phyloP scores from a whole-genome alignment of 345 rosid species.

The Dipteronia dyeriana region DNA sequence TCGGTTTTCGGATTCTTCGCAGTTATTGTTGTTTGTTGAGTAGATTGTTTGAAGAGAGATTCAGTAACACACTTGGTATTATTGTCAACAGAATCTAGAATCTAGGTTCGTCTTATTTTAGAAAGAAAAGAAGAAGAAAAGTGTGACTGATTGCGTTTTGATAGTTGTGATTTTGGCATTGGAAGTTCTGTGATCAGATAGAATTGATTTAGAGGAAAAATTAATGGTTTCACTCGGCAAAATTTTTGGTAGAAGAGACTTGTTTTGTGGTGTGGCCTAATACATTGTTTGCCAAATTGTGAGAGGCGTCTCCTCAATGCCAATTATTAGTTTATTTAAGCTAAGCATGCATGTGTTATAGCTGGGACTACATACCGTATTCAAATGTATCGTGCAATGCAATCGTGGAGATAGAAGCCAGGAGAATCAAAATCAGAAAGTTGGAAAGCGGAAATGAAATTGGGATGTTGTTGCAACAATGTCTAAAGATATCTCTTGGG shows the following conservation, averaged over 20 bases:
- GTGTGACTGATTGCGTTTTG: neutral
- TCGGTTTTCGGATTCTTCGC: neutral
- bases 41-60: neutral
- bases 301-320: neutral
- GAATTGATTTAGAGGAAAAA: neutral
- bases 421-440: neutral
- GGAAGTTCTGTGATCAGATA: neutral
- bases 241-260: neutral
- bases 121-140: neutral
- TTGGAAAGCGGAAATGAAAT: neutral
- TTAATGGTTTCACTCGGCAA: neutral
- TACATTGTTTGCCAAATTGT: neutral
- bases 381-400: neutral
- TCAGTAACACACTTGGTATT: neutral
- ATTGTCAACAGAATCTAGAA: neutral
- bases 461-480: neutral
- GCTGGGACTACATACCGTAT: neutral
- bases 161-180: neutral
- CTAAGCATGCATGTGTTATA: neutral
- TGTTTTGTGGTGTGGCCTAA: neutral
- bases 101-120: neutral
- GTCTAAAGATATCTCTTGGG: neutral
- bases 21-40: neutral
- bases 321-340: neutral
- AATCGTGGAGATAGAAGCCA: neutral